These are phyloP conservation scores for Rhynchospora pubera DNA, from an alignment of 176 grass and related monocot species.

Conservation along the genomic window DNA sequence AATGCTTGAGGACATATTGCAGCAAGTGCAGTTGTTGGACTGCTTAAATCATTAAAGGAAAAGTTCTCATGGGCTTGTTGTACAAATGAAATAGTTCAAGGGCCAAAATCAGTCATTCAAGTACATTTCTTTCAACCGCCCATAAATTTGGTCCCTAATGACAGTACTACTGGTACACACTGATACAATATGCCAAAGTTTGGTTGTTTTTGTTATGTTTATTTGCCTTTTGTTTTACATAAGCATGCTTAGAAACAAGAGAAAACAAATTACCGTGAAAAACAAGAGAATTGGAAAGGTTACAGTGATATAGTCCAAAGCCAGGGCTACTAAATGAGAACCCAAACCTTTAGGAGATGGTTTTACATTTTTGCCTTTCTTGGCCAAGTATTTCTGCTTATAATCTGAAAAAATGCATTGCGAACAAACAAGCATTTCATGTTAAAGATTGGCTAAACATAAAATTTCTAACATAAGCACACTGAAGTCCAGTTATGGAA, in stretches of 20 bases:
- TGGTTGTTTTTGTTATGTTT: background rate
- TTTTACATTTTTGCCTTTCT: conserved; percentile 50
- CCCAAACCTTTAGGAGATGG: conserved; percentile 34
- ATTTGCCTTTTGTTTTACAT: conserved; percentile 21
- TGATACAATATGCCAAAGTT: background rate
- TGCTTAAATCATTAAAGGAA: background rate
- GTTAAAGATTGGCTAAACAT: conserved; percentile 20
- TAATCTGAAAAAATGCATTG: conserved; percentile 34
- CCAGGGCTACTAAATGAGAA: conserved; percentile 37
- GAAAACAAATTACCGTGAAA: conserved; percentile 59
- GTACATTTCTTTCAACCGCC: background rate
- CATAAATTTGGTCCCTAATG: background rate
- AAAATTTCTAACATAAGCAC: background rate
- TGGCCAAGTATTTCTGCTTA: conserved; percentile 20
- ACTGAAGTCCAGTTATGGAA: background rate
- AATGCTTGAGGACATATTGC: background rate
- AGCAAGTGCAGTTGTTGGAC: background rate
- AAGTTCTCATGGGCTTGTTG: too few relatives aligned
- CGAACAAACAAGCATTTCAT: background rate
- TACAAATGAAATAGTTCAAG: background rate
- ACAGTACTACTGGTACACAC: background rate
- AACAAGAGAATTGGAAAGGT: conserved; percentile 67
- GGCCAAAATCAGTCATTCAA: background rate
- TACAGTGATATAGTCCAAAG: conserved; percentile 54
- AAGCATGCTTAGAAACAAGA: background rate